Evolutionary conservation across 805 yeast genomes (phyloP).

Genomic region (Hanseniaspora lindneri): DNA sequence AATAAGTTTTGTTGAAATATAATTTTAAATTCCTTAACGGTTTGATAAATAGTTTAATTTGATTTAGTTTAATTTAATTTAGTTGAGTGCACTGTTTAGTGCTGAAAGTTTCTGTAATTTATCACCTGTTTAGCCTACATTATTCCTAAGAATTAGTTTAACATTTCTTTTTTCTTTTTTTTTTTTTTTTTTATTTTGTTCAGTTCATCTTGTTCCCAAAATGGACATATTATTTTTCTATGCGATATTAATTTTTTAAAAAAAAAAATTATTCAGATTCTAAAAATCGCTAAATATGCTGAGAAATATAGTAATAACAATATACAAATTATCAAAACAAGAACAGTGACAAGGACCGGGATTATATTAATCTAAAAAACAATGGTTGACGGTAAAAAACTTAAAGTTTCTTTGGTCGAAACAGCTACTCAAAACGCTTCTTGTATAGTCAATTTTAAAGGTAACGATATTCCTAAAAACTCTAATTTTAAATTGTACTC

Average conservation of each 20-base stretch:
- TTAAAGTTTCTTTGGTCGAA: slow-evolving; percentile 10
- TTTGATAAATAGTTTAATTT: too few relatives aligned
- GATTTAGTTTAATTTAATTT: too few relatives aligned
- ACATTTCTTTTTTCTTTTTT: slow-evolving; percentile 8
- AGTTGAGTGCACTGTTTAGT: too few relatives aligned
- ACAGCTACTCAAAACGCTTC: slow-evolving; percentile 10
- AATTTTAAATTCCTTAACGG: too few relatives aligned
- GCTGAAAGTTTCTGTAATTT: too few relatives aligned
- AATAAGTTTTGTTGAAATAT: background rate
- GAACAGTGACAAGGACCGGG: background rate
- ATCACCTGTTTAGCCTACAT: too few relatives aligned
- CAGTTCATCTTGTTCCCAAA: background rate
- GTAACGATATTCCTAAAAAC: slow-evolving; percentile 48
- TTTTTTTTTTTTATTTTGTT: background rate
- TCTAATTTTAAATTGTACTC: slow-evolving; percentile 54
- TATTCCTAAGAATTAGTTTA: too few relatives aligned
- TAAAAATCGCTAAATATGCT: background rate
- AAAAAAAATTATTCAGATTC: background rate
- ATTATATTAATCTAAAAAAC: too few relatives aligned
- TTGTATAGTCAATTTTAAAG: slow-evolving; percentile 39
- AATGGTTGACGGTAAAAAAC: slow-evolving; percentile 2
- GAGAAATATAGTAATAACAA: background rate
- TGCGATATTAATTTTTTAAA: too few relatives aligned
- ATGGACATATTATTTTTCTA: background rate
- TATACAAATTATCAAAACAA: too few relatives aligned